A percentile compares a stretch with the other conserved stretches of the same genome.
Conservation (phyloP, 352 stramenopile species). For the Phytophthora quininea region DNA sequence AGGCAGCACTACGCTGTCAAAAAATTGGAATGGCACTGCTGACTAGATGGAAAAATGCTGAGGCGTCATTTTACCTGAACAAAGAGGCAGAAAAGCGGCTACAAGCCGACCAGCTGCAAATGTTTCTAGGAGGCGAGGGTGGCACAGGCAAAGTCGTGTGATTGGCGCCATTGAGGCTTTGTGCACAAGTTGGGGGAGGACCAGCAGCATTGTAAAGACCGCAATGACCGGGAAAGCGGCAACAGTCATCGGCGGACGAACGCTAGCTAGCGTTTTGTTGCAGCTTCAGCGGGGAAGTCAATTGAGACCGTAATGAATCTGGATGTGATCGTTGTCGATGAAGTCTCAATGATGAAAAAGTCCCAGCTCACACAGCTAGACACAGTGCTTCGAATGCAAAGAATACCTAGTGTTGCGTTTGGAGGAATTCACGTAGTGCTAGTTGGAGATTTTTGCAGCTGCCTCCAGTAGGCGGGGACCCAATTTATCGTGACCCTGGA, state of each 20-base stretch:
- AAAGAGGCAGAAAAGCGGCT: not conserved
- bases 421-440: not conserved
- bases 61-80: not conserved
- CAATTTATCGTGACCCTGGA: not conserved
- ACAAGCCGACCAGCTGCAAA: conserved; percentile 5
- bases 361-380: not conserved
- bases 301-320: not conserved
- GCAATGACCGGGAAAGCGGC: not conserved
- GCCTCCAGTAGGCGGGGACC: conserved; percentile 1
- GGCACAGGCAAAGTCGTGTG: conserved; percentile 2
- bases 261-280: not conserved
- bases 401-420: conserved; percentile 1
- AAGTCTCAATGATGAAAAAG: not conserved
- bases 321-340: not conserved
- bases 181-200: not conserved
- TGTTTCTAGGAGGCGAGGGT: conserved; percentile 1
- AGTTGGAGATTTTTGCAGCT: conserved; percentile 2
- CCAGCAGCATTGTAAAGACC: not conserved
- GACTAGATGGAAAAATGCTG: conserved; percentile 7
- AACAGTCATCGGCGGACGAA: not conserved
- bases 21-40: conserved; percentile 1
- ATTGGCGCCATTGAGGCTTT: not conserved
- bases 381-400: not conserved
- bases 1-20: conserved; percentile 5
- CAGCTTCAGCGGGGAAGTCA: not conserved